Base-by-base conservation (phyloP, 345 rosid species). In the Microthlaspi erraticum region DNA sequence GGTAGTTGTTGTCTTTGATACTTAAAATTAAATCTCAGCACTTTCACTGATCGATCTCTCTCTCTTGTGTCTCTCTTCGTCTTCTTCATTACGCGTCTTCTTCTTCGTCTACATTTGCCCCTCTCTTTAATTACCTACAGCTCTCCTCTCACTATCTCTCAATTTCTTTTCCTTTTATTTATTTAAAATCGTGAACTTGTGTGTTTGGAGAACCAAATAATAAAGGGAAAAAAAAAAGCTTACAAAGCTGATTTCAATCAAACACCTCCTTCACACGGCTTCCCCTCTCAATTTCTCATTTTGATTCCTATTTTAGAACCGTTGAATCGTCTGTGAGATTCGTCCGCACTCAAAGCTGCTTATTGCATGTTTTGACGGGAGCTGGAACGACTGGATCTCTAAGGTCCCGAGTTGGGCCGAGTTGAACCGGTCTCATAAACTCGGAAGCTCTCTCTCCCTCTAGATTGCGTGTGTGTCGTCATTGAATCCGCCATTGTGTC, bases 1-100 rank as follows among this genome's bases (percentile, higher is more conserved):
- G 34, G 29, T 37, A 18, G 17, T 38, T 17, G 18, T 8, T 10
- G 2, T 2, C 20, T 34, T 34, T 46, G n/a, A 20, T 39, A 32
- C 54, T 66, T 31, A 5, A 41, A 48, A 37, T 61, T 4, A 38
- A 46, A 65, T 39, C 20, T 23, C 6, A 56, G 17, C 31, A 44
- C 29, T 32, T 52, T 31, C 67, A 62, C 55, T 17, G 17, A 18
- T 6, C 42, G n/a, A 0, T 16, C 59, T 38, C 55, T 37, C 34
- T 17, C 5, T 17, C 10, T 5, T 1, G 44, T 37, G 31, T 58
- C 46, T 59, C 52, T 59, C 61, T 60, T 37, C 68, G 13, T 37
- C 74, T 68, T 68, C 68, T 66, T 33, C 41, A 16, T 7, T 53
- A 68, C 78, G 78, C 64, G 73, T 68, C 78, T 63, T 65, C 78